phyloP scores from a whole-genome alignment of 176 grass and related monocot species.

The Paspalum vaginatum region DNA sequence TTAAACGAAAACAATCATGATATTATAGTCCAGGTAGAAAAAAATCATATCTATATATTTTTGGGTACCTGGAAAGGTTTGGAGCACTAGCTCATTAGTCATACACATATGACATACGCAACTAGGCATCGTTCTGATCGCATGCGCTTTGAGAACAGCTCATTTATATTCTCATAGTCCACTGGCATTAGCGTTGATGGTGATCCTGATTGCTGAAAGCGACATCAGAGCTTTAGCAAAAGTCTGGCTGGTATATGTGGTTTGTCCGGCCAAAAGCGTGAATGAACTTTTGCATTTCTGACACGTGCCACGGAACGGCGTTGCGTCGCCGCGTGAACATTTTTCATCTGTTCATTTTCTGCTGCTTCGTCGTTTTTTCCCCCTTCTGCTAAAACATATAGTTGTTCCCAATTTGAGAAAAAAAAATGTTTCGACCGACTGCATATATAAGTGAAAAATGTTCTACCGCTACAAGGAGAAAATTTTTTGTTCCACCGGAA shows the following conservation, averaged over 20 bases:
- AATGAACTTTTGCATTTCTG: background rate
- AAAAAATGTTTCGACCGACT: too few species aligned
- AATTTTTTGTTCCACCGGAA: too few species aligned
- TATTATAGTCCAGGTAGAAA: background rate
- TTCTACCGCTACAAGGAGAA: too few species aligned
- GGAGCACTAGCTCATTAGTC: background rate
- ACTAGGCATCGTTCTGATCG: background rate
- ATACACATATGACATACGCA: background rate
- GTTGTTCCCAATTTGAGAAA: too few species aligned
- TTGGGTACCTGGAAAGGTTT: background rate
- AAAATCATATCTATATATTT: background rate
- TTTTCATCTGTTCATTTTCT: background rate
- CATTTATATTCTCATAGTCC: background rate
- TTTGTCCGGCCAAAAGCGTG: slow-evolving; percentile 19
- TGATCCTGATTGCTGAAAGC: background rate
- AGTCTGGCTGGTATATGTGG: background rate
- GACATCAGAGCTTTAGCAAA: background rate
- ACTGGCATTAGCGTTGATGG: background rate
- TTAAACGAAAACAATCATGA: background rate
- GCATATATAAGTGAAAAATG: too few species aligned
- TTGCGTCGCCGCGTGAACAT: background rate
- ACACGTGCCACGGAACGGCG: background rate
- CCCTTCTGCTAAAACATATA: too few species aligned
- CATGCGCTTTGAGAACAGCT: too few species aligned
- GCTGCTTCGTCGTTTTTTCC: background rate